Evolutionary conservation across 805 yeast genomes (phyloP).

Genomic region (Saturnispora quitensis): DNA sequence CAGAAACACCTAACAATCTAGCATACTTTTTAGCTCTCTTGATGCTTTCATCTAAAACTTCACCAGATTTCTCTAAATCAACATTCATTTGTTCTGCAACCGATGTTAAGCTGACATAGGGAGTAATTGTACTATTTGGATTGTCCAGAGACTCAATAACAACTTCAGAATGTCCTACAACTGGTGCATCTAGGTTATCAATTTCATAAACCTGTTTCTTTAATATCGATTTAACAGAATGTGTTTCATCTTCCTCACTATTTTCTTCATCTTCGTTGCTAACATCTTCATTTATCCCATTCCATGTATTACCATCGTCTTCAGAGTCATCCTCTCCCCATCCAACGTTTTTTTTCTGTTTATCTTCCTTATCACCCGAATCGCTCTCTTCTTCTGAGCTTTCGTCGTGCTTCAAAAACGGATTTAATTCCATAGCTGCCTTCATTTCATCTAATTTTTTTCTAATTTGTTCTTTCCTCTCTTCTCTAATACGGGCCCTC

Average conservation of each 20-base stretch:
- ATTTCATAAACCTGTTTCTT: constrained; percentile 36
- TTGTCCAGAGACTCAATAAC: constrained; percentile 47
- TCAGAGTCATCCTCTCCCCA: constrained; percentile 13
- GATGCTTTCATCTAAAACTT: constrained; percentile 65
- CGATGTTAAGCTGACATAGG: constrained; percentile 24
- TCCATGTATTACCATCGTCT: constrained; percentile 30
- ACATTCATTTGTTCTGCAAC: constrained; percentile 62
- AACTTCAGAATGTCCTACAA: constrained; percentile 40
- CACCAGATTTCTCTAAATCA: constrained; percentile 55
- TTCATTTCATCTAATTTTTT: constrained; percentile 53
- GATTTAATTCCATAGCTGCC: constrained; percentile 16
- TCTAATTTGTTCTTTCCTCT: constrained; percentile 55
- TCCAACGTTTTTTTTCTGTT: constrained; percentile 11
- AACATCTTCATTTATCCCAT: constrained; percentile 30
- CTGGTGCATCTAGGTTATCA: constrained; percentile 30
- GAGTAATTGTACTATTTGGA: constrained; percentile 27
- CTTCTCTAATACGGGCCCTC: constrained; percentile 61
- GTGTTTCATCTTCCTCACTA: constrained; percentile 14
- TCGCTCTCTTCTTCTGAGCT: constrained; percentile 28
- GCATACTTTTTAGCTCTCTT: constrained; percentile 81
- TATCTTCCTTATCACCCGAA: constrained; percentile 13
- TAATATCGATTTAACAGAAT: constrained; percentile 32
- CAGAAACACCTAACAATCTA: constrained; percentile 45
- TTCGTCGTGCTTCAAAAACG: constrained; percentile 13
- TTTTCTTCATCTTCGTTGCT: constrained; percentile 16